Percentiles rank a stretch among this genome's conserved stretches.
These are phyloP conservation scores for Endotrypanum monterogeii DNA, from an alignment of 208 protist genomes.

Conservation along the genomic window DNA sequence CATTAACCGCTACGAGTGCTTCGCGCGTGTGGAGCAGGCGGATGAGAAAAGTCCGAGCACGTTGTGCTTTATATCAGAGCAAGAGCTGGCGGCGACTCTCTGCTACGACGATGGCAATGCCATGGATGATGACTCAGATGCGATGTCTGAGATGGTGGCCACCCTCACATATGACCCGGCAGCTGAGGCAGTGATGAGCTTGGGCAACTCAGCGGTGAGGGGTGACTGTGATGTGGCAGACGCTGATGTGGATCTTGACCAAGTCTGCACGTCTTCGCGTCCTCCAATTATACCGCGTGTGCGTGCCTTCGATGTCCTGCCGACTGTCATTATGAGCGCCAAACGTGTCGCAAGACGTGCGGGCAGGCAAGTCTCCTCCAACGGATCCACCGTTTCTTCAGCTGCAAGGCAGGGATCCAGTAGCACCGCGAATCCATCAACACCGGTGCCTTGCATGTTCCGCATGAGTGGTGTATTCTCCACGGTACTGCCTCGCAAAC, in stretches of 20 bases:
- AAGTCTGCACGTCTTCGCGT: constrained; percentile 3
- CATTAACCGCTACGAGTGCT: constrained; percentile 76
- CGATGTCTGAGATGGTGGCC: constrained; percentile 37
- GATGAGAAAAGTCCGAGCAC: constrained; percentile 28
- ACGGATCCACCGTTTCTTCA: background rate
- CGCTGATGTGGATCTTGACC: background rate
- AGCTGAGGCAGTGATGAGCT: background rate
- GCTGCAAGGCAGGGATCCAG: background rate
- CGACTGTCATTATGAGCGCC: constrained; percentile 12
- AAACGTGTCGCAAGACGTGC: background rate
- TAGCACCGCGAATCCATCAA: constrained; percentile 1
- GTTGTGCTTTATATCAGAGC: constrained; percentile 27
- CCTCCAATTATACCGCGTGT: constrained; percentile 14
- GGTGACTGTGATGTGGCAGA: background rate
- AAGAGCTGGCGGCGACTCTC: constrained; percentile 17
- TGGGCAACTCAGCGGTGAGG: background rate
- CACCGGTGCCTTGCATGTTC: constrained; percentile 28
- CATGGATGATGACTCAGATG: constrained; percentile 34
- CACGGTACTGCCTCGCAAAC: constrained; percentile 18
- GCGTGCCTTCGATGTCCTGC: constrained; percentile 1
- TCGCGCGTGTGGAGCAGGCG: constrained; percentile 43
- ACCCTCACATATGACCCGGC: constrained; percentile 29
- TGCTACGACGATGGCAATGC: constrained; percentile 1
- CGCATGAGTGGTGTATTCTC: constrained; percentile 32
- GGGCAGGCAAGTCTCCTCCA: background rate